phyloP scores from a whole-genome alignment of 441 rosid species.

The Gossypium schwendimanii region DNA sequence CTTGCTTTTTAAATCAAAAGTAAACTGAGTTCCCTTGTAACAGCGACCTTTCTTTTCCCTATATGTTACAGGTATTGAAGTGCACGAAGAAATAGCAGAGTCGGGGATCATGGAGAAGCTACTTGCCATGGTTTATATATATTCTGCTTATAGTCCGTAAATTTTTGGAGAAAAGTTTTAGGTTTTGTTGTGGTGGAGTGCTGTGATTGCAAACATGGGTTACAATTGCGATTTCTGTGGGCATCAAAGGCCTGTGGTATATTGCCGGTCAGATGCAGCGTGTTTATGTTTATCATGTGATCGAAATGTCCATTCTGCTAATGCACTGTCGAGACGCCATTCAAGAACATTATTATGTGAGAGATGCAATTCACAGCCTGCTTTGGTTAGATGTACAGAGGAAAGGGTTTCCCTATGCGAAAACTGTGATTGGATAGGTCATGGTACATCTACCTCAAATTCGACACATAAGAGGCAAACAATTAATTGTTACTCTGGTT shows the following conservation, averaged over 20 bases:
- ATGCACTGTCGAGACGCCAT: conserved; percentile 88
- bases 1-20: background rate
- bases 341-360: conserved; percentile 81
- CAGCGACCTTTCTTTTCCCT: background rate
- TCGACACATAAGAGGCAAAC: conserved; percentile 70
- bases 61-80: conserved; percentile 16
- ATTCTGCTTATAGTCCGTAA: conserved; percentile 4
- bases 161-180: conserved; percentile 12
- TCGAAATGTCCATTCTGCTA: conserved; percentile 85
- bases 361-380: conserved; percentile 83
- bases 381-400: conserved; percentile 64
- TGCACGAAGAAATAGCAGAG: conserved; percentile 5
- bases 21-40: background rate
- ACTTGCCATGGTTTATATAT: conserved; percentile 12
- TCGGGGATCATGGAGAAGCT: conserved; percentile 1
- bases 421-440: conserved; percentile 83
- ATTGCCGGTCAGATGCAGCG: conserved; percentile 92
- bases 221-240: conserved; percentile 89
- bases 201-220: conserved; percentile 51
- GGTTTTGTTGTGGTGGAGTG: background rate
- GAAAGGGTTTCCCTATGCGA: conserved; percentile 84
- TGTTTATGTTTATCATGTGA: conserved; percentile 93
- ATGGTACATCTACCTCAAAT: conserved; percentile 37
- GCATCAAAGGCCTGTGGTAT: conserved; percentile 79
- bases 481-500: conserved; percentile 72